Evolutionary conservation across 1,284 basidiomycete genomes (phyloP).

Genomic region (Macrocystidia cucumis): DNA sequence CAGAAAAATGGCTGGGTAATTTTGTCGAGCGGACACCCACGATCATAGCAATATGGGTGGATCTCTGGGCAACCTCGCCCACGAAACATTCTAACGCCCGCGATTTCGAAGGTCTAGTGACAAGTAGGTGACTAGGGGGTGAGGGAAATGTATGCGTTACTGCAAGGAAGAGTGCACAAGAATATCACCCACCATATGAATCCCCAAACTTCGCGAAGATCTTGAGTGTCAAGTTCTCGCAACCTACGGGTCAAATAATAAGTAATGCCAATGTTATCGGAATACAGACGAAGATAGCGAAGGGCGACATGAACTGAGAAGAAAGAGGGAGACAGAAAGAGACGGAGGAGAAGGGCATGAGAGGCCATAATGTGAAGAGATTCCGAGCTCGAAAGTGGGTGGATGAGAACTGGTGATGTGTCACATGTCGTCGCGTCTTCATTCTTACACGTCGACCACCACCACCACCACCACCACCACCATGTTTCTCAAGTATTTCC

Average conservation of each 20-base stretch:
- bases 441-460: conserved; percentile 23
- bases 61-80: conserved; percentile 77
- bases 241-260: conserved; percentile 90
- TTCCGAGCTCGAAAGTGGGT: conserved; percentile 1
- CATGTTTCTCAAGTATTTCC: conserved; percentile 17
- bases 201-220: conserved; percentile 93
- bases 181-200: conserved; percentile 73
- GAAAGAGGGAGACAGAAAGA: conserved; percentile 86
- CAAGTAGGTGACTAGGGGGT: conserved; percentile 72
- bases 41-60: conserved; percentile 90
- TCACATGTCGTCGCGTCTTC: conserved; percentile 6
- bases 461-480: conserved; percentile 9
- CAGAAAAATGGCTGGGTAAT: conserved; percentile 7
- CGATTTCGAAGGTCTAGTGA: conserved; percentile 85
- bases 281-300: conserved; percentile 82
- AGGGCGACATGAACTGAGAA: conserved; percentile 90
- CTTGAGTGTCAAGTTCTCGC: conserved; percentile 66
- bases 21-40: conserved; percentile 39
- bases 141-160: conserved; percentile 10
- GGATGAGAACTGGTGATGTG: too few species aligned
- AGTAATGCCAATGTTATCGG: conserved; percentile 92
- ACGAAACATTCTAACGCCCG: conserved; percentile 91
- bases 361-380: conserved; percentile 35
- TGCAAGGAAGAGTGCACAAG: too few species aligned
- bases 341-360: conserved; percentile 77